Percentiles rank a stretch among this genome's conserved stretches.
Conservation (phyloP, 2,329 filamentous ascomycete genomes). For the Arthroderma uncinatum region DNA sequence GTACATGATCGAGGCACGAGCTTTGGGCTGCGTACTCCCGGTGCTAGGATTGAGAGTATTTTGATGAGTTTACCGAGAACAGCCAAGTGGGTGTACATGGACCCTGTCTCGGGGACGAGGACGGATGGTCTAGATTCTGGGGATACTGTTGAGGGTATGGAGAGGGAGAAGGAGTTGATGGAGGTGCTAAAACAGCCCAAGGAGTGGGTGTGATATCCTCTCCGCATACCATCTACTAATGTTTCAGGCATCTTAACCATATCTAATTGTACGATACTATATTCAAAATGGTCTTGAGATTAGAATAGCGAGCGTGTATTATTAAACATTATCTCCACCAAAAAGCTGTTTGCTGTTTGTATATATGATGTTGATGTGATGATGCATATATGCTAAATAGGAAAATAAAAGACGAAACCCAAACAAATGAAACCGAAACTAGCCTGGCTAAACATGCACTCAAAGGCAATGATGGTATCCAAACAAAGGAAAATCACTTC, state of each 20-base stretch:
- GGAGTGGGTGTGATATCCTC: slow-evolving; percentile 44
- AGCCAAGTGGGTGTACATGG: slow-evolving; percentile 93
- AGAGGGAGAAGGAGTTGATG: slow-evolving; percentile 62
- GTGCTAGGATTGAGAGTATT: slow-evolving; percentile 87
- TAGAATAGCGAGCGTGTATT: background rate
- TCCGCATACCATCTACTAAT: background rate
- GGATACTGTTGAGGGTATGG: slow-evolving; percentile 25
- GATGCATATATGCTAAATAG: background rate
- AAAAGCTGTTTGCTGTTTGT: background rate
- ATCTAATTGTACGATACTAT: background rate
- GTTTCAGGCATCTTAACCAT: background rate
- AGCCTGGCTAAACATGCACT: background rate
- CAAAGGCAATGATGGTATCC: slow-evolving; percentile 4
- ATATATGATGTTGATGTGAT: background rate
- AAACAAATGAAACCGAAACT: background rate
- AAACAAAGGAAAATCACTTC: background rate
- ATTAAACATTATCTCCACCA: background rate
- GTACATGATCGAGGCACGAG: slow-evolving; percentile 92
- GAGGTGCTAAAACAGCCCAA: slow-evolving; percentile 54
- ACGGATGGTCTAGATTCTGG: slow-evolving; percentile 48
- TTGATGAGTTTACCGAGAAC: slow-evolving; percentile 93
- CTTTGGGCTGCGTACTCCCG: slow-evolving; percentile 87
- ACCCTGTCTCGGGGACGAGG: slow-evolving; percentile 42
- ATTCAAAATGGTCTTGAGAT: background rate
- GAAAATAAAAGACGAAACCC: background rate